These are phyloP conservation scores for Tolypocladium pustulatum DNA, from an alignment of 2,329 filamentous ascomycete genomes.

Conservation along the genomic window DNA sequence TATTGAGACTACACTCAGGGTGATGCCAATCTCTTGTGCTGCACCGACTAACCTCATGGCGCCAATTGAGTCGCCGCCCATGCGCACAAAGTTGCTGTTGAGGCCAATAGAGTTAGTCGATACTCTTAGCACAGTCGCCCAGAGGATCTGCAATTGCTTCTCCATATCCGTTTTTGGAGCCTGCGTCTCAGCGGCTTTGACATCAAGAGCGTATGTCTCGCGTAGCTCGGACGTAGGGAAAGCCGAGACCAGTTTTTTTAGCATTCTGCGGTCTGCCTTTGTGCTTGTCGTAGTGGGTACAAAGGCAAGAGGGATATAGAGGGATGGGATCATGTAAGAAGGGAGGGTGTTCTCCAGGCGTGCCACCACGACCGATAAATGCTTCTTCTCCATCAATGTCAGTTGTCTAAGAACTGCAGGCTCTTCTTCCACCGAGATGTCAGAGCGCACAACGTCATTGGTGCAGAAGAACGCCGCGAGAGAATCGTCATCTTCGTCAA, in stretches of 20 bases:
- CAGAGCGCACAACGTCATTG: neutral
- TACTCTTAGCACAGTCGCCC: neutral
- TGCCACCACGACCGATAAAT: neutral
- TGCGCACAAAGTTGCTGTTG: neutral
- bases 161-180: neutral
- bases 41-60: neutral
- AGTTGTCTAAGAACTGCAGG: neutral
- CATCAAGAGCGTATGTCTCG: neutral
- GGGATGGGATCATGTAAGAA: neutral
- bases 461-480: neutral
- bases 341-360: neutral
- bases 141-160: neutral
- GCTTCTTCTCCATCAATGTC: neutral
- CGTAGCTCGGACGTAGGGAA: neutral
- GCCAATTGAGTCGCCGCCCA: neutral
- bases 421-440: neutral
- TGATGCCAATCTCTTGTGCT: neutral
- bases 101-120: neutral
- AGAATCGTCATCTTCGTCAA: neutral
- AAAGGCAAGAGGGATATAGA: neutral
- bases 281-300: neutral
- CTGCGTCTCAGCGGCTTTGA: neutral
- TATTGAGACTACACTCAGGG: neutral
- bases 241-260: neutral
- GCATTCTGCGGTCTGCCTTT: neutral